These are phyloP conservation scores for Leccinum disarticulatum DNA, from an alignment of 768 basidiomycete genomes.

Conservation along the genomic window DNA sequence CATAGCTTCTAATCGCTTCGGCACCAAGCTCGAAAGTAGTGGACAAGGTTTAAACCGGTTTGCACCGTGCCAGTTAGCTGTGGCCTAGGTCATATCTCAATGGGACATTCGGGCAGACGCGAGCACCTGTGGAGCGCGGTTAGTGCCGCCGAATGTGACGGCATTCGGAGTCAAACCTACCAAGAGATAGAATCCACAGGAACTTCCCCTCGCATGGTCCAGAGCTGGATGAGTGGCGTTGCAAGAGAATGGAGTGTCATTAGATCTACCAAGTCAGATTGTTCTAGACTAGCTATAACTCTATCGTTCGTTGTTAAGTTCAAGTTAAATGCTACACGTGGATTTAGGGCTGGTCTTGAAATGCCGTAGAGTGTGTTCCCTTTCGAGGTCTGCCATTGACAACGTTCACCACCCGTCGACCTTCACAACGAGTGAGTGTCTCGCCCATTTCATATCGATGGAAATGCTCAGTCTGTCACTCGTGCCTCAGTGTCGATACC, in stretches of 20 bases:
- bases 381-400: slow-evolving; percentile 5
- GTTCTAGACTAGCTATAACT: slow-evolving; percentile 2
- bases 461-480: background rate
- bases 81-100: background rate
- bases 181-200: slow-evolving; percentile 20
- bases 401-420: slow-evolving; percentile 5
- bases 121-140: background rate
- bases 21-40: background rate
- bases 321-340: slow-evolving; percentile 12
- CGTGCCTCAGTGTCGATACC: slow-evolving; percentile 24
- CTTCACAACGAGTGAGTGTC: slow-evolving; percentile 22
- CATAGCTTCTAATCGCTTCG: slow-evolving; percentile 4
- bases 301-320: background rate
- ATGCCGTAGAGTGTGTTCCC: background rate
- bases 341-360: slow-evolving; percentile 31
- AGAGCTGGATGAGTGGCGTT: slow-evolving; percentile 9
- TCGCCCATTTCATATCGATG: background rate
- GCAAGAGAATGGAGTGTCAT: slow-evolving; percentile 1
- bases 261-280: slow-evolving; percentile 1
- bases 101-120: background rate
- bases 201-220: slow-evolving; percentile 10
- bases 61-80: background rate
- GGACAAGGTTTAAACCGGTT: slow-evolving; percentile 15
- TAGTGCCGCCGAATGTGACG: slow-evolving; percentile 14
- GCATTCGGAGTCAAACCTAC: slow-evolving; percentile 10